Evolutionary conservation across 2,329 filamentous ascomycete genomes (phyloP), one percentile per base, ranked within the genome.

Genomic region (Ceratocystis cacaofunesta): DNA sequence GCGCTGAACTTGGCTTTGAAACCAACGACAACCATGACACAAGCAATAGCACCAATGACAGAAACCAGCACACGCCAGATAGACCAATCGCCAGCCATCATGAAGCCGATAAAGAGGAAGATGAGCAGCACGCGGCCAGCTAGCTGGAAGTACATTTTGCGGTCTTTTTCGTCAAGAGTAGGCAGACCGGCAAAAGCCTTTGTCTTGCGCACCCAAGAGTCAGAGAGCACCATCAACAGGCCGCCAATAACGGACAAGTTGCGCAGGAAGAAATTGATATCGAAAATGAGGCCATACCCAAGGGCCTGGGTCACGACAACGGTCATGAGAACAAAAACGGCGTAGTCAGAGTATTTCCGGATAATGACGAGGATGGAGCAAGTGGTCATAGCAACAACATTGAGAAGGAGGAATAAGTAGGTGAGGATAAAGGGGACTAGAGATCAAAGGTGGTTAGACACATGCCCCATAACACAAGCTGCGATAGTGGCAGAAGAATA

Each of bases 1-100:
- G 94, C 94, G 76, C 92, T 96, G 81, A 91, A 95, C 85, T 99
- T 99, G 73, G 94, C 92, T 85, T 99, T 99, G 85, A 99, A 99
- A 57, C 94, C 94, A 69, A 99, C 94, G 64, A 96, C 90, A 68
- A 99, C 94, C 94, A 99, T 99, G 72, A 99, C 83, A 73, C 92
- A 97, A 68, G 94, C 92, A 66, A 96, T 81, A 66, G 95, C 85
- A 65, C 94, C 94, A 68, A 97, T 78, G 69, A 91, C 71, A 70
- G 89, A 94, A 70, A 96, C 92, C 64, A 91, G 72, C 62, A 97
- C 82, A 73, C 94, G 85, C 82, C 91, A 91, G 72, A 96, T 77
- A 72, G 85, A 89, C 94, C 94, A 99, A 72, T 92, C 82, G 70
- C 94, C 94, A 66, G 90, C 89, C 78, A 96, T 96, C 72, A 99